Conservation (phyloP, 176 grass and related monocot species). For the Elaeis guineensis region DNA sequence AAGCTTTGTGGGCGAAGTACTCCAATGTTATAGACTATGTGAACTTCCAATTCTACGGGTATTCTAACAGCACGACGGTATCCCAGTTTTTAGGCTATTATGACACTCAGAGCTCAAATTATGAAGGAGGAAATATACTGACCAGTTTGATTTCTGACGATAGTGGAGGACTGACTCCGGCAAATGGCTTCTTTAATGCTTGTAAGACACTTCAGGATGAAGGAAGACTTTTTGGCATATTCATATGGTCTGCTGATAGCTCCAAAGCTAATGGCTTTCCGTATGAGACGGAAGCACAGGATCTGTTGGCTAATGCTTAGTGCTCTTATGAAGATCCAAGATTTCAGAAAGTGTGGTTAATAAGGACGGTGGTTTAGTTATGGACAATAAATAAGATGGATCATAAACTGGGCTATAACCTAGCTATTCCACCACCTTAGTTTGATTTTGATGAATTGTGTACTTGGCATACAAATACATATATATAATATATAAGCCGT, state of each 20-base stretch:
- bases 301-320: constrained; percentile 27
- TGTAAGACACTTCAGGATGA: constrained; percentile 44
- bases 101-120: constrained; percentile 44
- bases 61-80: constrained; percentile 32
- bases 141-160: constrained; percentile 65
- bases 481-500: too few species aligned
- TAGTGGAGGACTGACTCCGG: constrained; percentile 18
- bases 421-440: too few species aligned
- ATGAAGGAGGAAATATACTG: constrained; percentile 48
- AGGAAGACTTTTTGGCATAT: constrained; percentile 61
- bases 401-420: too few species aligned
- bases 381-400: too few species aligned
- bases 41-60: constrained; percentile 93
- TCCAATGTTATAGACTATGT: constrained; percentile 49
- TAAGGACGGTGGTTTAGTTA: too few species aligned
- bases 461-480: too few species aligned
- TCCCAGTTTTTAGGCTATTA: constrained; percentile 41
- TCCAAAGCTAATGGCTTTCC: constrained; percentile 45
- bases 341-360: too few species aligned
- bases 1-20: constrained; percentile 41
- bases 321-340: too few species aligned
- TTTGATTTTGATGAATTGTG: too few species aligned
- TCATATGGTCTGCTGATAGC: constrained; percentile 66
- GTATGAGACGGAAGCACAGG: constrained; percentile 57
- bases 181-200: constrained; percentile 35